These are phyloP conservation scores for Lactarius deliciosus DNA, from an alignment of 768 basidiomycete species.

Conservation along the genomic window DNA sequence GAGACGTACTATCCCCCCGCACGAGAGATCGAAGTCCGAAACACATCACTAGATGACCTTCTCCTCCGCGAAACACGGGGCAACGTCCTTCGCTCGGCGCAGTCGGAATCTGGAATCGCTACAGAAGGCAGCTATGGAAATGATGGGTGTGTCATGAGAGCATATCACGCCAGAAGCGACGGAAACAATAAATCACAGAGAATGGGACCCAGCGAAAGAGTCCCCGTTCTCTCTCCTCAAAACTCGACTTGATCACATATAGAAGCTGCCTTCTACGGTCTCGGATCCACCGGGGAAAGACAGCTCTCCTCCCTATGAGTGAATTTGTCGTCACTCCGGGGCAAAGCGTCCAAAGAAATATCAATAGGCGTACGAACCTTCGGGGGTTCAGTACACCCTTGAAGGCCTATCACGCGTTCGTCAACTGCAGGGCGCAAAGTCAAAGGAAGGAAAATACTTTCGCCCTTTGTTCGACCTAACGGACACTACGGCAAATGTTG, in stretches of 20 bases:
- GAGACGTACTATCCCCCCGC: background rate
- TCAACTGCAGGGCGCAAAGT: background rate
- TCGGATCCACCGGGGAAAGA: background rate
- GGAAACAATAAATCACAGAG: background rate
- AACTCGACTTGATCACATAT: background rate
- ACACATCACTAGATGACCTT: background rate
- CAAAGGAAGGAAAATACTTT: background rate
- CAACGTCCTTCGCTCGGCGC: background rate
- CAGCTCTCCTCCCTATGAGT: background rate
- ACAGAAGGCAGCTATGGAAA: background rate
- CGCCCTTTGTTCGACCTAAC: background rate
- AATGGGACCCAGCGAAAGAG: background rate
- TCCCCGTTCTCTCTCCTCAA: background rate
- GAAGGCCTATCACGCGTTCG: background rate
- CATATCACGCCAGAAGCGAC: background rate
- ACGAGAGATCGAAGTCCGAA: background rate
- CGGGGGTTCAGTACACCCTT: background rate
- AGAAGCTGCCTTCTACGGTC: background rate
- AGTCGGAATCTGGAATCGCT: background rate
- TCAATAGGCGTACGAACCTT: background rate
- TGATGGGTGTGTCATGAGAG: background rate
- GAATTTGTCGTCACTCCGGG: background rate
- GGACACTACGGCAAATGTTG: background rate
- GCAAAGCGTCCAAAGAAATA: background rate
- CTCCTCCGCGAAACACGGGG: constrained; percentile 1